Evolutionary conservation across 306 rosid species (phyloP).

Genomic region (Rosa multiflora): DNA sequence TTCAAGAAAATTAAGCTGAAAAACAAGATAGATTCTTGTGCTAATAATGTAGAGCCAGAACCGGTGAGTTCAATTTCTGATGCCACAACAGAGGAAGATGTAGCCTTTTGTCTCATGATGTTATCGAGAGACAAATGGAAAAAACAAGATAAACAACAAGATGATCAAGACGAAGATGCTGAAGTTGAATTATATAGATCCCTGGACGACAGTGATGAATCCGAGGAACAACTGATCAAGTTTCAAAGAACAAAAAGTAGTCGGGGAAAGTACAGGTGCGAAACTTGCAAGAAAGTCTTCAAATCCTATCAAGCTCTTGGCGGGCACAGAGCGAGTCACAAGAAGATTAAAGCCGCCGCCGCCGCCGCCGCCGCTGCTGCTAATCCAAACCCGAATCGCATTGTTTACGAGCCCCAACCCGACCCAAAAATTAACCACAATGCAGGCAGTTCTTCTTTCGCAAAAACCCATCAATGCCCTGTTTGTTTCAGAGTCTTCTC

Average conservation of each 20-base stretch:
- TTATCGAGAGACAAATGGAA: conserved; percentile 80
- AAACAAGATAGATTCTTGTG: conserved; percentile 41
- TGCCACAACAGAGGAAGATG: conserved; percentile 67
- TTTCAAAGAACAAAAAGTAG: conserved; percentile 19
- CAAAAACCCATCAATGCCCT: conserved; percentile 71
- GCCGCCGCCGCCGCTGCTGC: neutral
- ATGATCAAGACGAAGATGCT: conserved; percentile 5
- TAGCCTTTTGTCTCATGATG: conserved; percentile 81
- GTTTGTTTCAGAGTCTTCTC: conserved; percentile 80
- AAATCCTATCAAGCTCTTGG: conserved; percentile 91
- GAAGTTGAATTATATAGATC: conserved; percentile 31
- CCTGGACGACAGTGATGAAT: conserved; percentile 50
- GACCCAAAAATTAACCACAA: conserved; percentile 20
- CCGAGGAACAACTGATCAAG: conserved; percentile 41
- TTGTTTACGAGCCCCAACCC: conserved; percentile 14
- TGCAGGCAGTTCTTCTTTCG: conserved; percentile 23
- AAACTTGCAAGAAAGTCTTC: conserved; percentile 76
- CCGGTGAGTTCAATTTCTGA: conserved; percentile 74
- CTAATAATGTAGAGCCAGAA: conserved; percentile 42
- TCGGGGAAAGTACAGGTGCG: conserved; percentile 75
- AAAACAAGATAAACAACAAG: conserved; percentile 5
- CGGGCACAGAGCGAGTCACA: conserved; percentile 96
- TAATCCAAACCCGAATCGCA: conserved; percentile 4
- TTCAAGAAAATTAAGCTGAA: conserved; percentile 25
- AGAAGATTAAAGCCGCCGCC: conserved; percentile 49